Evolutionary conservation across 2,329 filamentous ascomycete species (phyloP).

Genomic region (Aspergillus intermedius): DNA sequence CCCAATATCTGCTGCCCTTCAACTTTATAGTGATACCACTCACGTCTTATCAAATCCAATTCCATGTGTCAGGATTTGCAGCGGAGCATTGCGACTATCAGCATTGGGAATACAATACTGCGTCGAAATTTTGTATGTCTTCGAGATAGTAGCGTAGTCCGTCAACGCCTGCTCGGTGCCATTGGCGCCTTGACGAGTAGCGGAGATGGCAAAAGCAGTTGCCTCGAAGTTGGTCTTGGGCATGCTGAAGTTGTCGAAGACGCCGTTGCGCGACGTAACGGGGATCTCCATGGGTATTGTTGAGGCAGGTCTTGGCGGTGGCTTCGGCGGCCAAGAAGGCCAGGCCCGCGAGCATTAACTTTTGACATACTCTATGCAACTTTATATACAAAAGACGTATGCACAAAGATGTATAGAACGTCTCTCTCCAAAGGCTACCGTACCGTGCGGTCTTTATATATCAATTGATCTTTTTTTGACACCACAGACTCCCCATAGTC

Average conservation of each 20-base stretch:
- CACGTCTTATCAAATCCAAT: slow-evolving; percentile 27
- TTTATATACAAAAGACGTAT: too few species aligned
- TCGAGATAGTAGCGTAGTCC: slow-evolving; percentile 10
- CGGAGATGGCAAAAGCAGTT: slow-evolving; percentile 7
- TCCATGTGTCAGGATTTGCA: slow-evolving; percentile 38
- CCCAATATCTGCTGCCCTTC: slow-evolving; percentile 26
- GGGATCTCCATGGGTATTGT: slow-evolving; percentile 2
- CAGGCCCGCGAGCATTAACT: neutral
- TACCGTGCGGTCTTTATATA: too few species aligned
- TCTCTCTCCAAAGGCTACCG: too few species aligned
- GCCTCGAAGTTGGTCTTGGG: slow-evolving; percentile 13
- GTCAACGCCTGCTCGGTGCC: slow-evolving; percentile 9
- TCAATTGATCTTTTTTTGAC: too few species aligned
- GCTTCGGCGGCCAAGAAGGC: neutral
- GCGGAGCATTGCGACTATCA: neutral
- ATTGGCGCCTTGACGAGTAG: slow-evolving; percentile 10
- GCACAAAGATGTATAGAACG: too few species aligned
- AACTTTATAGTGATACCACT: neutral
- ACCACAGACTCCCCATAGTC: too few species aligned
- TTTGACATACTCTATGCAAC: neutral
- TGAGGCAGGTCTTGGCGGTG: slow-evolving; percentile 1
- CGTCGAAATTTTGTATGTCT: slow-evolving; percentile 5
- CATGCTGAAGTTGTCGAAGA: slow-evolving; percentile 7
- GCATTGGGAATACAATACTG: neutral
- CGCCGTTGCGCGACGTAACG: slow-evolving; percentile 3